Evolutionary conservation across 2,329 filamentous ascomycete species (phyloP).

Genomic region (Penicillium hesseltinei): DNA sequence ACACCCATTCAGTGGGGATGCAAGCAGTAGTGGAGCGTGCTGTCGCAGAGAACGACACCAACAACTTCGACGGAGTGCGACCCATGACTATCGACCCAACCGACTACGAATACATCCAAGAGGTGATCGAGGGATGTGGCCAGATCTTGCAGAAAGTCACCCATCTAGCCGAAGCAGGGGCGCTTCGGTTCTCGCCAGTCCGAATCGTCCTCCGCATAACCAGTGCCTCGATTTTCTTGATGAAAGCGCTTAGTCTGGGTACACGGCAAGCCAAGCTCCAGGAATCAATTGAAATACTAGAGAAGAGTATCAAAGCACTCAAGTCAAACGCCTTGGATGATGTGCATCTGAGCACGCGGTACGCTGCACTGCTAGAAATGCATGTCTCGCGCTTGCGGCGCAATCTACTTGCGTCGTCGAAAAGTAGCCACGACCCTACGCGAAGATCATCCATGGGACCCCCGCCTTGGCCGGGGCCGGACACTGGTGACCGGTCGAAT

Average conservation of each 20-base stretch:
- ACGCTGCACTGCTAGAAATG: conserved; percentile 50
- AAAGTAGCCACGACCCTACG: conserved; percentile 26
- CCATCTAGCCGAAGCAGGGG: conserved; percentile 47
- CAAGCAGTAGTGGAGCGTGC: conserved; percentile 58
- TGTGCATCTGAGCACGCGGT: conserved; percentile 53
- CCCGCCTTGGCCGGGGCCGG: conserved; percentile 27
- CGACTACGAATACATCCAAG: conserved; percentile 56
- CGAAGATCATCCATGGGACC: conserved; percentile 32
- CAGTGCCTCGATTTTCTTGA: conserved; percentile 55
- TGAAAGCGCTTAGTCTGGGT: conserved; percentile 52
- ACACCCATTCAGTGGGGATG: conserved; percentile 50
- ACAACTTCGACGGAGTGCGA: conserved; percentile 37
- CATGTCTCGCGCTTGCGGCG: conserved; percentile 44
- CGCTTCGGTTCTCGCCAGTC: conserved; percentile 54
- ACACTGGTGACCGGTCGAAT: conserved; percentile 22
- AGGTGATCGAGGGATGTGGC: conserved; percentile 55
- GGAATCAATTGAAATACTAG: conserved; percentile 49
- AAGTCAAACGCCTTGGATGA: conserved; percentile 52
- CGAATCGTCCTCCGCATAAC: conserved; percentile 55
- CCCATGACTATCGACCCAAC: conserved; percentile 48
- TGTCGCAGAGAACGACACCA: conserved; percentile 37
- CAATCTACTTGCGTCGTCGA: conserved; percentile 39
- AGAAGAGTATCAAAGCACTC: conserved; percentile 49
- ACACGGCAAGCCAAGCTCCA: conserved; percentile 50
- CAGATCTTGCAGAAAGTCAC: conserved; percentile 52